phyloP scores from a whole-genome alignment of 805 yeast genomes.

The Torulaspora delbrueckii region DNA sequence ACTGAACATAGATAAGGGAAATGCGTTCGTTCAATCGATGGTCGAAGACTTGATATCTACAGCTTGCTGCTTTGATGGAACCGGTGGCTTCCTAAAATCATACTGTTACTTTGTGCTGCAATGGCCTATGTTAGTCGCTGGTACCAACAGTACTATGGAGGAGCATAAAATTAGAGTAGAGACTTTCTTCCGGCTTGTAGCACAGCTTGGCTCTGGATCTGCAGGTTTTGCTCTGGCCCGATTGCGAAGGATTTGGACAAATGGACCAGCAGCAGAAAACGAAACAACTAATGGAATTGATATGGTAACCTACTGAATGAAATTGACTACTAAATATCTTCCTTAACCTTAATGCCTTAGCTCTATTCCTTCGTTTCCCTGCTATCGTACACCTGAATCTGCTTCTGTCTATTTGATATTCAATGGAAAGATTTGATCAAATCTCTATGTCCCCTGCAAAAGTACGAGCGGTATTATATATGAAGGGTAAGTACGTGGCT shows the following conservation, averaged over 20 bases:
- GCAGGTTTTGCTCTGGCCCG: slow-evolving; percentile 5
- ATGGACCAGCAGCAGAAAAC: background rate
- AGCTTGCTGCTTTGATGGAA: slow-evolving; percentile 2
- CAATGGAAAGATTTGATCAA: background rate
- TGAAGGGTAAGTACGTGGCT: background rate
- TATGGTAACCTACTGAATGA: slow-evolving; percentile 2
- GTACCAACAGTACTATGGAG: slow-evolving; percentile 3
- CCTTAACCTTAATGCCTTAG: background rate
- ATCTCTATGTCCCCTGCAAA: background rate
- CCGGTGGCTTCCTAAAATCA: slow-evolving; percentile 1
- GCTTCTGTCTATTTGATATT: background rate
- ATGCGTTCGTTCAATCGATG: slow-evolving; percentile 3
- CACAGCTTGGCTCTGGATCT: slow-evolving; percentile 6
- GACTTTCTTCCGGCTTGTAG: slow-evolving; percentile 3
- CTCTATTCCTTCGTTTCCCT: background rate
- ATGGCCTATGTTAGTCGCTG: slow-evolving; percentile 8
- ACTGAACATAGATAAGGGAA: background rate
- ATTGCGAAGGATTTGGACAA: slow-evolving; percentile 1
- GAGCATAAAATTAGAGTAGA: slow-evolving; percentile 4
- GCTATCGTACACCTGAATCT: background rate
- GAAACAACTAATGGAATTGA: slow-evolving; percentile 1
- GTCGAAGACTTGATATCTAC: slow-evolving; percentile 1
- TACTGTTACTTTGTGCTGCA: slow-evolving; percentile 4
- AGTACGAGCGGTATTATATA: background rate
- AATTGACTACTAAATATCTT: background rate